A percentile compares a stretch with the other conserved stretches of the same genome.
Conservation (phyloP, 2,329 filamentous ascomycete genomes). For the Albifimbria verrucaria region DNA sequence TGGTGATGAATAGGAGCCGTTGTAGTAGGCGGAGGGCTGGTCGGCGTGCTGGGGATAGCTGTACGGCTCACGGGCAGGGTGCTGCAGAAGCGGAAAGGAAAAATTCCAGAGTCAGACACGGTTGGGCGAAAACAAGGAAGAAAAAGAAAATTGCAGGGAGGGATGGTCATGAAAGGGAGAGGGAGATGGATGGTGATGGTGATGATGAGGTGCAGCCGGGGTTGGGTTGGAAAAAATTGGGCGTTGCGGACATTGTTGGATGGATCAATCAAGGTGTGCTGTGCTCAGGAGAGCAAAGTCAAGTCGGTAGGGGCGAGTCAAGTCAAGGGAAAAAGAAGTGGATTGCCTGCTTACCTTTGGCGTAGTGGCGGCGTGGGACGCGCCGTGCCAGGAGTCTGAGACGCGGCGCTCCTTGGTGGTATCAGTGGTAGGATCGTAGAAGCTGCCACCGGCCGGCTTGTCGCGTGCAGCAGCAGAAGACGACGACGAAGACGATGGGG, state of each 20-base stretch:
- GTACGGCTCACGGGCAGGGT: constrained; percentile 50
- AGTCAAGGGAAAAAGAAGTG: constrained; percentile 24
- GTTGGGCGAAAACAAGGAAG: constrained; percentile 11
- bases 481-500: constrained; percentile 22
- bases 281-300: constrained; percentile 7
- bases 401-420: constrained; percentile 43
- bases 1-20: constrained; percentile 48
- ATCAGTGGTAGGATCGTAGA: constrained; percentile 54
- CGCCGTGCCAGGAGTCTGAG: constrained; percentile 47
- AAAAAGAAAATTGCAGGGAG: constrained; percentile 5
- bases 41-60: constrained; percentile 42
- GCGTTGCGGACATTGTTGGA: constrained; percentile 8
- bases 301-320: constrained; percentile 13
- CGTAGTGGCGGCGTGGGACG: constrained; percentile 35
- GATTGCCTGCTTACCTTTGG: constrained; percentile 44
- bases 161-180: constrained; percentile 7
- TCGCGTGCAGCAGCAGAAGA: constrained; percentile 28
- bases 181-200: constrained; percentile 12
- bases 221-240: constrained; percentile 9
- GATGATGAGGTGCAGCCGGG: constrained; percentile 7
- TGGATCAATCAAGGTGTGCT: constrained; percentile 19
- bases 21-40: constrained; percentile 44
- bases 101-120: constrained; percentile 23
- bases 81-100: constrained; percentile 15
- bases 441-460: constrained; percentile 40